These are phyloP conservation scores for Exophiala alcalophila DNA, from an alignment of 2,329 filamentous ascomycete genomes.

Conservation along the genomic window DNA sequence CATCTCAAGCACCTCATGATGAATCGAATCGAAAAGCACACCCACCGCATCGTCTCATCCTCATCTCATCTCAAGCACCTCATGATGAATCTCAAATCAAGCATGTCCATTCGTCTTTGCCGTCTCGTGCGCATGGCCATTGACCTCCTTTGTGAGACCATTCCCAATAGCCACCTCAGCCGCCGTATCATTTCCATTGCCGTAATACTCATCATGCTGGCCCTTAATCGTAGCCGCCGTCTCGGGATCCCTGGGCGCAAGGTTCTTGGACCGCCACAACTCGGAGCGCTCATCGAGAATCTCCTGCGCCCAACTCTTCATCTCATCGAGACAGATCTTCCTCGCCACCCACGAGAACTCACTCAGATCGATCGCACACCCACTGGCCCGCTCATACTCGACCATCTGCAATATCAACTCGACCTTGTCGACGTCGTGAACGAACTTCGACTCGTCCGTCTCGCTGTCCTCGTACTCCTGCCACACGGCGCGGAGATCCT, in stretches of 20 bases:
- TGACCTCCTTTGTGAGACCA: slow-evolving; percentile 9
- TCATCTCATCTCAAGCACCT: slow-evolving; percentile 1
- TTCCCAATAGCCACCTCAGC: slow-evolving; percentile 9
- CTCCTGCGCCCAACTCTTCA: slow-evolving; percentile 73
- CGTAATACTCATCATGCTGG: slow-evolving; percentile 31
- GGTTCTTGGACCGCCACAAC: slow-evolving; percentile 61
- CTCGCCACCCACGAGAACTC: slow-evolving; percentile 81
- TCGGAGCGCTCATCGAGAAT: slow-evolving; percentile 71
- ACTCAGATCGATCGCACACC: slow-evolving; percentile 68
- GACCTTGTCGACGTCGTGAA: slow-evolving; percentile 97
- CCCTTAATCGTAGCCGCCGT: slow-evolving; percentile 25
- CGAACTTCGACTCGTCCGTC: slow-evolving; percentile 81
- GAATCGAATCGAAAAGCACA: too few species aligned
- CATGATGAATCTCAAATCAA: too few species aligned
- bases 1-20: slow-evolving; percentile 1
- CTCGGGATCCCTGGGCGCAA: slow-evolving; percentile 26
- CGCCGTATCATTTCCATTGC: slow-evolving; percentile 15
- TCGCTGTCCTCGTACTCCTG: slow-evolving; percentile 89
- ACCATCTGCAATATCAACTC: slow-evolving; percentile 93
- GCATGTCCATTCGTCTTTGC: slow-evolving; percentile 4
- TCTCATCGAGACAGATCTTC: slow-evolving; percentile 71
- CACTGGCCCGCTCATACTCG: slow-evolving; percentile 79
- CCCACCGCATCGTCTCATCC: too few species aligned
- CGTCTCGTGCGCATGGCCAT: slow-evolving; percentile 12
- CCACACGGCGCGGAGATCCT: slow-evolving; percentile 76